Evolutionary conservation across 1,139 yeast species (phyloP).

Genomic region (Candida labiduridarum): DNA sequence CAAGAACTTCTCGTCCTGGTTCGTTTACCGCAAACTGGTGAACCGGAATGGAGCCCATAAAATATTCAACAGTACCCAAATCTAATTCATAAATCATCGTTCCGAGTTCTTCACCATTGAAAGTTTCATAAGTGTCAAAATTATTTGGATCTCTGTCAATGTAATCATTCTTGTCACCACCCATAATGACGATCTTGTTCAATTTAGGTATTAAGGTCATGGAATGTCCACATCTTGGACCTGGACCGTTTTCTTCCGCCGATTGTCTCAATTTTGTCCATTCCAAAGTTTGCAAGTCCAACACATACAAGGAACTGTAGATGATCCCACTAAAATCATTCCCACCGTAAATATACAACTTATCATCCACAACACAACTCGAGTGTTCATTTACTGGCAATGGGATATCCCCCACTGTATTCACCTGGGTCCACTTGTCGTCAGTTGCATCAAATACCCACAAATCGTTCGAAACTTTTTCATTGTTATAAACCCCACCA

Average conservation of each 20-base stretch:
- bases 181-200: conserved; percentile 80
- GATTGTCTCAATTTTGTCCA: conserved; percentile 67
- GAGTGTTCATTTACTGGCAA: conserved; percentile 93
- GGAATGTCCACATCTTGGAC: conserved; percentile 94
- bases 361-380: conserved; percentile 75
- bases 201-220: conserved; percentile 68
- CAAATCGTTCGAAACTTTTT: conserved; percentile 71
- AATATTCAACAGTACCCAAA: conserved; percentile 38
- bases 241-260: conserved; percentile 56
- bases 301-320: conserved; percentile 68
- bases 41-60: conserved; percentile 21
- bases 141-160: conserved; percentile 39
- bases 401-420: conserved; percentile 63
- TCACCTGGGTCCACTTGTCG: conserved; percentile 65
- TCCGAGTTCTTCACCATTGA: conserved; percentile 50
- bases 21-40: neutral
- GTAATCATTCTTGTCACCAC: conserved; percentile 81
- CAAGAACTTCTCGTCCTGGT: neutral
- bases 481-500: conserved; percentile 92
- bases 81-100: conserved; percentile 71
- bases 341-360: conserved; percentile 89
- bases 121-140: conserved; percentile 51
- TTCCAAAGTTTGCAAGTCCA: conserved; percentile 69
- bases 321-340: conserved; percentile 76
- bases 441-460: conserved; percentile 77